phyloP scores from a whole-genome alignment of 2,329 filamentous ascomycete genomes.

The Cryphonectria carpinicola region DNA sequence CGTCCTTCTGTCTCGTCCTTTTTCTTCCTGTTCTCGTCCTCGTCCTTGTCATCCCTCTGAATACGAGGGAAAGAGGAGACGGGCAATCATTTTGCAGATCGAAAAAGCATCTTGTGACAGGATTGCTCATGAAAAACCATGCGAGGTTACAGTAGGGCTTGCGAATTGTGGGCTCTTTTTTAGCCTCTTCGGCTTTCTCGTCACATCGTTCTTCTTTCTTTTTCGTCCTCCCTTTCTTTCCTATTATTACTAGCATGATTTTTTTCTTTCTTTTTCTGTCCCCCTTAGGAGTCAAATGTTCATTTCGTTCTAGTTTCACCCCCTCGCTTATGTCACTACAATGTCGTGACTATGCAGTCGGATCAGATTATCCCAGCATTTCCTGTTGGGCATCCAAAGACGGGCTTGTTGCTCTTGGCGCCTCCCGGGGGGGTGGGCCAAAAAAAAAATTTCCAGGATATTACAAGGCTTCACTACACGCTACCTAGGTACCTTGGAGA shows the following conservation, averaged over 20 bases:
- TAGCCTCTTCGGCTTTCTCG: not conserved
- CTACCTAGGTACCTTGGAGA: not conserved
- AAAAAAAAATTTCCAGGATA: not conserved
- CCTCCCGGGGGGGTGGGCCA: too few species aligned
- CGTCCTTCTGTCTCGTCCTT: not conserved
- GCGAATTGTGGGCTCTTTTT: not conserved
- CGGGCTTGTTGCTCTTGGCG: not conserved
- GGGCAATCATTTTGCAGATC: not conserved
- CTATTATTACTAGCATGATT: not conserved
- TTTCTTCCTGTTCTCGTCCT: not conserved
- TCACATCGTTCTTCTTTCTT: not conserved
- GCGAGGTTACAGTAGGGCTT: not conserved
- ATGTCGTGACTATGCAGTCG: not conserved
- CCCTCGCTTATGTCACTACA: not conserved
- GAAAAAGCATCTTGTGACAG: not conserved
- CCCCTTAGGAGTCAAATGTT: not conserved
- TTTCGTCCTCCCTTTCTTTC: not conserved
- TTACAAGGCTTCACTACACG: not conserved
- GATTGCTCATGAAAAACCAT: not conserved
- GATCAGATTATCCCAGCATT: not conserved
- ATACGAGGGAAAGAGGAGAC: not conserved
- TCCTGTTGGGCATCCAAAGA: not conserved
- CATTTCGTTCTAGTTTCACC: not conserved
- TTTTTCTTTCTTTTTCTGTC: not conserved
- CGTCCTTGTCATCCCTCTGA: not conserved